Evolutionary conservation across 2,329 filamentous ascomycete species (phyloP).

Genomic region (Aspergillus fumigatiaffinis): DNA sequence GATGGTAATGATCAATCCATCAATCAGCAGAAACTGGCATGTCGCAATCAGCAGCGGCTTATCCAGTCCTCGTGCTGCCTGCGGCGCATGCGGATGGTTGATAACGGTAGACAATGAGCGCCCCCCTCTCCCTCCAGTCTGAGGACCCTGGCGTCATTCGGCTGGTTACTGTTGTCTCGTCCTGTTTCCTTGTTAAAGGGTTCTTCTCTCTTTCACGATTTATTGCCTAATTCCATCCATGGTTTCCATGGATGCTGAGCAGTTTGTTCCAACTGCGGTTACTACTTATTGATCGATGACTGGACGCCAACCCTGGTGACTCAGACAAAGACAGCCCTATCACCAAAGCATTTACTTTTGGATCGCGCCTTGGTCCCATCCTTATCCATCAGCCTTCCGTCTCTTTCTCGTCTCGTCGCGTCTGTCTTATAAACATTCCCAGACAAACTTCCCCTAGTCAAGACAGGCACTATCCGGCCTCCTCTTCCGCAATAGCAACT

Average conservation of each 20-base stretch:
- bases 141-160: not conserved
- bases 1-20: not conserved
- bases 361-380: conserved; percentile 1
- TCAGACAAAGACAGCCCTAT: conserved; percentile 9
- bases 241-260: not conserved
- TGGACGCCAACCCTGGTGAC: conserved; percentile 5
- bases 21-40: conserved; percentile 4
- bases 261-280: not conserved
- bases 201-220: not conserved
- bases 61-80: conserved; percentile 10
- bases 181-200: not conserved
- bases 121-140: not conserved
- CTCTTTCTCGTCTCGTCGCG: not conserved
- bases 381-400: conserved; percentile 3
- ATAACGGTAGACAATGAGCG: not conserved
- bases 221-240: not conserved
- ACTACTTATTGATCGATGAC: conserved; percentile 2
- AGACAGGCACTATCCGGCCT: not conserved
- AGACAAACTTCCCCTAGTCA: not conserved
- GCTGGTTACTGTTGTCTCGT: not conserved
- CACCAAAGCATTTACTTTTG: not conserved
- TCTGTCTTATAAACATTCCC: not conserved
- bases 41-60: conserved; percentile 8
- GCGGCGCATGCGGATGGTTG: conserved; percentile 1
- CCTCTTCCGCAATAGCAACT: not conserved